These are phyloP conservation scores for Ustilago trichophora DNA, from an alignment of 1,284 basidiomycete genomes.

Conservation along the genomic window DNA sequence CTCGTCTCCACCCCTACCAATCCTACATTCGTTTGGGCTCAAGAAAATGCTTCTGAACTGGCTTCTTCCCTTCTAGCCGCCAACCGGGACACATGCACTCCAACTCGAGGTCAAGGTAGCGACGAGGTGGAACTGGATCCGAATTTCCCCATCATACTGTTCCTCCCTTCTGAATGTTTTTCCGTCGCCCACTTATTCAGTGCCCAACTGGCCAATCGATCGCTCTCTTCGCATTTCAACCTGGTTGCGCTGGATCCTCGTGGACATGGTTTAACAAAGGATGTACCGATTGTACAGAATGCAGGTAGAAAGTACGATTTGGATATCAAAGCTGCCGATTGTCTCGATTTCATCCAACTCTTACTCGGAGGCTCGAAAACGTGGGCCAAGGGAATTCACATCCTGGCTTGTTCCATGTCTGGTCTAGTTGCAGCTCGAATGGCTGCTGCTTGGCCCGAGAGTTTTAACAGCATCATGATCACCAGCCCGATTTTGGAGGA, in stretches of 20 bases:
- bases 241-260: constrained; percentile 21
- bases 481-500: constrained; percentile 15
- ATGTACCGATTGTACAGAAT: constrained; percentile 3
- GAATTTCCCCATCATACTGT: constrained; percentile 10
- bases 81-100: too few species aligned
- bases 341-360: constrained; percentile 1
- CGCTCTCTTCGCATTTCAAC: constrained; percentile 8
- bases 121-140: constrained; percentile 6
- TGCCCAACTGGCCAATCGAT: constrained; percentile 9
- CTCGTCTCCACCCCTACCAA: constrained; percentile 14
- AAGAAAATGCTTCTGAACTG: neutral
- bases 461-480: constrained; percentile 15
- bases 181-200: constrained; percentile 20
- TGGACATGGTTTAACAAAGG: constrained; percentile 16
- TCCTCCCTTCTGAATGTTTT: constrained; percentile 26
- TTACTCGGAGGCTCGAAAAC: neutral
- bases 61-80: constrained; percentile 1
- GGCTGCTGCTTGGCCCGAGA: constrained; percentile 1
- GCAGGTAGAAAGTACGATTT: constrained; percentile 12
- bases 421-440: constrained; percentile 17
- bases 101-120: neutral
- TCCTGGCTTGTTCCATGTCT: constrained; percentile 19
- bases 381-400: constrained; percentile 13
- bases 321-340: constrained; percentile 22
- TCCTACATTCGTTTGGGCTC: constrained; percentile 9